Evolutionary conservation across 73 alveolate genomes (phyloP).

Genomic region (Uronychia setigera): DNA sequence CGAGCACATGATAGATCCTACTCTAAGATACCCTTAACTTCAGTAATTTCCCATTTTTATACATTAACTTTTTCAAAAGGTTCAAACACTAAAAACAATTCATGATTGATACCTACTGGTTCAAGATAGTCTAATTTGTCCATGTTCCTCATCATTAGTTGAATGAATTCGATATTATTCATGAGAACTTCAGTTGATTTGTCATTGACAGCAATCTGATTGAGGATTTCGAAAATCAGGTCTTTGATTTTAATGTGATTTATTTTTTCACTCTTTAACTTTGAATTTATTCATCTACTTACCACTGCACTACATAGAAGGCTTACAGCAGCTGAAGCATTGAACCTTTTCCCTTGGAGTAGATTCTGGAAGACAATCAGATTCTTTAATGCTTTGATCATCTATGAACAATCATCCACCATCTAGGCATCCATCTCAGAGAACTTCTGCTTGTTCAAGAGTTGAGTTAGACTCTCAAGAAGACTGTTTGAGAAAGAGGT

Average conservation of each 20-base stretch:
- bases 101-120: not conserved
- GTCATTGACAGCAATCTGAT: not conserved
- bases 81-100: not conserved
- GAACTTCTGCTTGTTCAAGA: not conserved
- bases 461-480: not conserved
- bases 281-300: not conserved
- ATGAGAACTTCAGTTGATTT: not conserved
- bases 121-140: not conserved
- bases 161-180: not conserved
- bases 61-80: not conserved
- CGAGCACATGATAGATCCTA: not conserved
- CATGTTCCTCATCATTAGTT: not conserved
- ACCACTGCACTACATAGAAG: not conserved
- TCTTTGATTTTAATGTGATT: not conserved
- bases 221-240: not conserved
- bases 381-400: not conserved
- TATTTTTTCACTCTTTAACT: not conserved
- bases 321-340: not conserved
- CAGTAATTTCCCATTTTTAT: too few relatives aligned
- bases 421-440: not conserved
- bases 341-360: not conserved
- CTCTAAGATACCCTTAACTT: not conserved
- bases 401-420: not conserved
- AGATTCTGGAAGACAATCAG: not conserved
- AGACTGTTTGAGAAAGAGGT: conserved; percentile 1